These are phyloP conservation scores for Camellia japonica DNA, from an alignment of 148 eudicot genomes.

Conservation along the genomic window DNA sequence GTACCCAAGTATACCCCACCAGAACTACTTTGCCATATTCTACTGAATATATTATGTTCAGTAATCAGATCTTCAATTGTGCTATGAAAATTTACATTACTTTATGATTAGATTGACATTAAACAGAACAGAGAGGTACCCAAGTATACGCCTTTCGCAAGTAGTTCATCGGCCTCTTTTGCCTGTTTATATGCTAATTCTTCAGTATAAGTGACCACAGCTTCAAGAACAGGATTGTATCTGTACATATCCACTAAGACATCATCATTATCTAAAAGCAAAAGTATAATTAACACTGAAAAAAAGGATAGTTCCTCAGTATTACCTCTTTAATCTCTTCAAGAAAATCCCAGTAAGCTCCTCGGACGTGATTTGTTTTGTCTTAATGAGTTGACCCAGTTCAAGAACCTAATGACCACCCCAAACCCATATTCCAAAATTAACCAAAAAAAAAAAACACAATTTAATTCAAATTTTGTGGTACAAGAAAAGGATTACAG, in stretches of 20 bases:
- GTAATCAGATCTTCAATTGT: neutral
- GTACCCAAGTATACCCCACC: constrained; percentile 46
- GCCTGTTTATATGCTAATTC: constrained; percentile 86
- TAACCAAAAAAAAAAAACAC: neutral
- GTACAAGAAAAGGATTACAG: constrained; percentile 37
- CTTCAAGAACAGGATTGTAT: constrained; percentile 67
- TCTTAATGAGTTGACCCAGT: constrained; percentile 70
- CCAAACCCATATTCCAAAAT: neutral
- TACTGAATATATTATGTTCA: neutral
- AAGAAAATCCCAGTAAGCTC: constrained; percentile 71
- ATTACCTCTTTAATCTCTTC: constrained; percentile 67
- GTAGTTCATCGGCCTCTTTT: constrained; percentile 64
- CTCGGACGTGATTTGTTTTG: constrained; percentile 60
- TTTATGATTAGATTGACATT: neutral
- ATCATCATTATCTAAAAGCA: neutral
- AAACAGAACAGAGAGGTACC: too few relatives aligned
- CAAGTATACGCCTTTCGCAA: constrained; percentile 54
- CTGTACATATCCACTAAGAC: constrained; percentile 24
- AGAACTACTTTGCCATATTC: neutral
- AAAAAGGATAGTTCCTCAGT: neutral
- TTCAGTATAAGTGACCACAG: constrained; percentile 73
- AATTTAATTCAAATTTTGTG: neutral
- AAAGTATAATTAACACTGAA: neutral
- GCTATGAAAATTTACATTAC: neutral
- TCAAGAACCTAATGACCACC: constrained; percentile 57